Evolutionary conservation across 2,329 filamentous ascomycete species (phyloP).

Genomic region (Lachnellula subtilissima): DNA sequence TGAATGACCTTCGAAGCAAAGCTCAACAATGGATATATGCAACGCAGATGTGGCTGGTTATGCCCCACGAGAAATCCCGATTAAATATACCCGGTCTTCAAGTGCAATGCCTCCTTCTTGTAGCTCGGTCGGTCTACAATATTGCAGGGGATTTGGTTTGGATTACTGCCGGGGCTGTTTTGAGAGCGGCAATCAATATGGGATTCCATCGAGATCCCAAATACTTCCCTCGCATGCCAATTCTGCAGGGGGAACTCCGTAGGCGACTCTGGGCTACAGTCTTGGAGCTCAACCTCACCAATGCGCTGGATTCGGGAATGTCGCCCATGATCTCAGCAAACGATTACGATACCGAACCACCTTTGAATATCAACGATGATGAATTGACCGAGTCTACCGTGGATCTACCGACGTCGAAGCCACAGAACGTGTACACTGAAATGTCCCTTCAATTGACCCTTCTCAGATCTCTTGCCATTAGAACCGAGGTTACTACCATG

Average conservation of each 20-base stretch:
- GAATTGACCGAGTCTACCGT: slow-evolving; percentile 39
- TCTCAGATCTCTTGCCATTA: slow-evolving; percentile 38
- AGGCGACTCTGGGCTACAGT: slow-evolving; percentile 53
- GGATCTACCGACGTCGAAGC: slow-evolving; percentile 20
- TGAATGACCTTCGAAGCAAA: slow-evolving; percentile 5
- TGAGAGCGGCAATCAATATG: slow-evolving; percentile 53
- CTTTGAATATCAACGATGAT: slow-evolving; percentile 48
- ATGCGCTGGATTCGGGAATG: slow-evolving; percentile 46
- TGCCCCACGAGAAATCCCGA: slow-evolving; percentile 41
- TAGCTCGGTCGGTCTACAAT: slow-evolving; percentile 45
- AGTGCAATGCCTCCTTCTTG: slow-evolving; percentile 46
- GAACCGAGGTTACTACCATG: slow-evolving; percentile 41
- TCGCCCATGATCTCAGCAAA: slow-evolving; percentile 42
- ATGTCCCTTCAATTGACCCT: slow-evolving; percentile 47
- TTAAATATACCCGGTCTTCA: slow-evolving; percentile 47
- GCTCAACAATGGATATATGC: slow-evolving; percentile 23
- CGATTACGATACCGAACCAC: slow-evolving; percentile 47
- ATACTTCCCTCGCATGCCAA: slow-evolving; percentile 43
- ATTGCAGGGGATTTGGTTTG: slow-evolving; percentile 48
- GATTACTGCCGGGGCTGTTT: slow-evolving; percentile 45
- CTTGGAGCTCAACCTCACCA: slow-evolving; percentile 49
- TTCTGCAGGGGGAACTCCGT: slow-evolving; percentile 48
- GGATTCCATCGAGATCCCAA: slow-evolving; percentile 54
- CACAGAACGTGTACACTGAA: slow-evolving; percentile 37
- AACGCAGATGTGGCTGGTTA: slow-evolving; percentile 21